A percentile compares a stretch with the other conserved stretches of the same genome.
Evolutionary conservation across 2,329 filamentous ascomycete species (phyloP).

Genomic region (Penicillium paneum): DNA sequence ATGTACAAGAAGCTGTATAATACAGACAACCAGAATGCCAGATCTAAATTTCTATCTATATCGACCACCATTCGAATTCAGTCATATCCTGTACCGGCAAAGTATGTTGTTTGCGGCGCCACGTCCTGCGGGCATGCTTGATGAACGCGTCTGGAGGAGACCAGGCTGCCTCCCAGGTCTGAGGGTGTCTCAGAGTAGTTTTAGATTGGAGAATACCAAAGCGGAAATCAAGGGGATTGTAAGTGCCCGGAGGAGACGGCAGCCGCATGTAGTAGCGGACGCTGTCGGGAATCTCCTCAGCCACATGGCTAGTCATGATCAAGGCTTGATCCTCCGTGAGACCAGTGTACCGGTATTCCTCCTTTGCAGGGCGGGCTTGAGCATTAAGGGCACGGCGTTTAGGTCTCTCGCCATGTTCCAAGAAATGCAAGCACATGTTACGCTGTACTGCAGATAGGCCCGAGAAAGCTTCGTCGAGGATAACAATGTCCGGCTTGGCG

Average conservation of each 20-base stretch:
- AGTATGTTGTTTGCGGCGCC: neutral
- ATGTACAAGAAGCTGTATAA: conserved; percentile 3
- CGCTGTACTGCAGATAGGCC: conserved; percentile 77
- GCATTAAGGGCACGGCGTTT: conserved; percentile 30
- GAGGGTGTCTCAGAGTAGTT: conserved; percentile 20
- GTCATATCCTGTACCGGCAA: neutral
- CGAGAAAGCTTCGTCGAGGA: conserved; percentile 84
- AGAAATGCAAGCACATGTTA: conserved; percentile 82
- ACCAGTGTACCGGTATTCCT: conserved; percentile 44
- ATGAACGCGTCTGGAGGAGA: conserved; percentile 16
- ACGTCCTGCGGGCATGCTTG: conserved; percentile 1
- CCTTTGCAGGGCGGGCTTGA: neutral
- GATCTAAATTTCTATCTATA: conserved; percentile 1
- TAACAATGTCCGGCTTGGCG: conserved; percentile 75
- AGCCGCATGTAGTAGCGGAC: conserved; percentile 83
- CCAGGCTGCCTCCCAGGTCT: conserved; percentile 33
- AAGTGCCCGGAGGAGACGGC: conserved; percentile 46
- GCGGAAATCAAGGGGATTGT: conserved; percentile 30
- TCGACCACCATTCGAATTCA: conserved; percentile 6
- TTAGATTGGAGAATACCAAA: conserved; percentile 26
- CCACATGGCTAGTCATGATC: conserved; percentile 87
- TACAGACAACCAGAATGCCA: neutral
- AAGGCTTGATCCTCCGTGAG: conserved; percentile 71
- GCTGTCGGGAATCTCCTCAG: conserved; percentile 82
- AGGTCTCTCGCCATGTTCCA: conserved; percentile 62